Percentiles rank a stretch among this genome's conserved stretches.
These are phyloP conservation scores for Stenocarpella maydis DNA, from an alignment of 2,329 filamentous ascomycete species.

Conservation along the genomic window DNA sequence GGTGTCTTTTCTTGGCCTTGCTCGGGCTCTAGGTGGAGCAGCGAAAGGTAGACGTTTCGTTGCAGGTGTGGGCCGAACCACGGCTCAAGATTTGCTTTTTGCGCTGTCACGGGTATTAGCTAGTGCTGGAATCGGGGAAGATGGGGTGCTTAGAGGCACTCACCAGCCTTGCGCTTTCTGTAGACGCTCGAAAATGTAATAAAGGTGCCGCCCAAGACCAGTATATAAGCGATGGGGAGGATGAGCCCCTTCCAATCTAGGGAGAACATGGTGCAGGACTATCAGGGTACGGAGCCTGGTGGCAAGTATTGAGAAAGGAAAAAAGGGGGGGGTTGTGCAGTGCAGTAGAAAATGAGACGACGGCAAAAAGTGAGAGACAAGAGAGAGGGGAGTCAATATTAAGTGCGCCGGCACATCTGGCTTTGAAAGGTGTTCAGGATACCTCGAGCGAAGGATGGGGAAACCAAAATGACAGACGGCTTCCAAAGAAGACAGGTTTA, in stretches of 20 bases:
- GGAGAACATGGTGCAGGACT: conserved; percentile 53
- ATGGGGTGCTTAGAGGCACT: conserved; percentile 43
- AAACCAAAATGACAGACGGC: neutral
- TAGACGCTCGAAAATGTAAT: conserved; percentile 93
- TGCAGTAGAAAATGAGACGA: neutral
- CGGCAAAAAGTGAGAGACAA: conserved; percentile 12
- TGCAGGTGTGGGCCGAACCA: conserved; percentile 94
- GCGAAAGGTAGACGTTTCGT: conserved; percentile 92
- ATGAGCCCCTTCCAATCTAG: conserved; percentile 85
- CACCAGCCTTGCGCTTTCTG: conserved; percentile 87
- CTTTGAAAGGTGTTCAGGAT: neutral
- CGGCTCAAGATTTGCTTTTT: conserved; percentile 85
- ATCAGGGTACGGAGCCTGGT: neutral
- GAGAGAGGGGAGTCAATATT: neutral
- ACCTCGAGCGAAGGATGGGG: neutral
- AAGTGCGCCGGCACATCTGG: conserved; percentile 9
- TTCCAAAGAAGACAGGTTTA: conserved; percentile 29
- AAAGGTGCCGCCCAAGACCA: conserved; percentile 86
- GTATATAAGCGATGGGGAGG: conserved; percentile 89
- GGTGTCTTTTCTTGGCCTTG: conserved; percentile 71
- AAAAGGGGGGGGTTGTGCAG: no score
- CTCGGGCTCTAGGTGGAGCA: conserved; percentile 79
- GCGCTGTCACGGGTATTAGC: conserved; percentile 55
- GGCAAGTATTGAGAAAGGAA: neutral
- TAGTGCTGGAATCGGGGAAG: neutral